Conservation (phyloP, 164 flowering plant species). For the Kalanchoe fedtschenkoi region DNA sequence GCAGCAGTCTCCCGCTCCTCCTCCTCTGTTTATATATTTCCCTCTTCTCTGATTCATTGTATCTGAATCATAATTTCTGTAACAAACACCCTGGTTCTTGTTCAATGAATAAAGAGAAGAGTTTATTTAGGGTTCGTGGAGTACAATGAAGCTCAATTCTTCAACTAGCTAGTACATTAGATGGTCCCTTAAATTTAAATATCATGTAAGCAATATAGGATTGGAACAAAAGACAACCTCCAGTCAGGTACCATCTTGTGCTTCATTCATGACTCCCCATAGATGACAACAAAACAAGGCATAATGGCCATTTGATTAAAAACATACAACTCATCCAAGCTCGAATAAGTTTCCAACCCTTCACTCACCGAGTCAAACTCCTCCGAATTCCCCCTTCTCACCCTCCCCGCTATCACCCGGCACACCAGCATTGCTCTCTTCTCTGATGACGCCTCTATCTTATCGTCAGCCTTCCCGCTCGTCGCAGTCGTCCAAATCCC, state of each 20-base stretch:
- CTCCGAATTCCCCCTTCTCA: constrained; percentile 52
- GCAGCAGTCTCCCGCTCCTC: too few relatives aligned
- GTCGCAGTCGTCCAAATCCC: constrained; percentile 75
- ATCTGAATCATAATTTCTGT: too few relatives aligned
- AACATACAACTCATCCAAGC: constrained; percentile 81
- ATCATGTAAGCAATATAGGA: too few relatives aligned
- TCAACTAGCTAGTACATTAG: too few relatives aligned
- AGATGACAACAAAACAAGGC: constrained; percentile 95
- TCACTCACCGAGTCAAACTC: constrained; percentile 77
- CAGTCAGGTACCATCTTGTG: not conserved
- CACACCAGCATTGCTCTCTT: constrained; percentile 93
- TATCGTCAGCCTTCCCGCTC: constrained; percentile 82
- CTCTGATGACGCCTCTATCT: constrained; percentile 6
- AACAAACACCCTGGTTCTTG: too few relatives aligned
- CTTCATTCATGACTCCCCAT: constrained; percentile 25
- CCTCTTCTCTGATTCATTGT: too few relatives aligned
- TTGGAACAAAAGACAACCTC: too few relatives aligned
- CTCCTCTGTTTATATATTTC: too few relatives aligned
- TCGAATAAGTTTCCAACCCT: constrained; percentile 45
- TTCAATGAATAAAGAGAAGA: too few relatives aligned
- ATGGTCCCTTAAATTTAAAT: too few relatives aligned
- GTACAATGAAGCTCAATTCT: too few relatives aligned
- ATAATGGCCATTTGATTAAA: constrained; percentile 71
- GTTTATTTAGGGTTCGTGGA: too few relatives aligned
- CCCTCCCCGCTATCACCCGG: constrained; percentile 85